A percentile compares a stretch with the other conserved stretches of the same genome.
phyloP scores from a whole-genome alignment of 106 monocot genomes.

The Allium cepa region DNA sequence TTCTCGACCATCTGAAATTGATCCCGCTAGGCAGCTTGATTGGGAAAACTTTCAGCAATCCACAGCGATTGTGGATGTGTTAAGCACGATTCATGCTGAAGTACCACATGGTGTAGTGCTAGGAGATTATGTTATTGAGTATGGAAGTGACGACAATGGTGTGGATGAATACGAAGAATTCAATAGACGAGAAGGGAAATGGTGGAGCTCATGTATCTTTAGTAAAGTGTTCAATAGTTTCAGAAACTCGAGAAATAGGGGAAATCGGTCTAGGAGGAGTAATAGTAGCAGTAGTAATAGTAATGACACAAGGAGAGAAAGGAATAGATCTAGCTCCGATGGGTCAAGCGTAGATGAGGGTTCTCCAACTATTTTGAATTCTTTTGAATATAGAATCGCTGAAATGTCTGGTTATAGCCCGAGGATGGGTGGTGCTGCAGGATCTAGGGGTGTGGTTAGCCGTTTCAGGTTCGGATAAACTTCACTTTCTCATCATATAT shows the following conservation, averaged over 20 bases:
- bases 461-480: constrained; percentile 18
- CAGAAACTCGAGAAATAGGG: constrained; percentile 32
- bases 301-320: constrained; percentile 6
- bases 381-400: constrained; percentile 26
- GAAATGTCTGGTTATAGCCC: constrained; percentile 32
- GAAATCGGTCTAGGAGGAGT: constrained; percentile 9
- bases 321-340: constrained; percentile 2
- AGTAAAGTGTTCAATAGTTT: constrained; percentile 32
- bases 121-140: constrained; percentile 83
- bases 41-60: constrained; percentile 79
- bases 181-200: constrained; percentile 17
- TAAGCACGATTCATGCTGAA: constrained; percentile 66
- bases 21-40: constrained; percentile 46
- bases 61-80: constrained; percentile 58
- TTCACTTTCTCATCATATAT: too few relatives aligned
- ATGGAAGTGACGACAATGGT: constrained; percentile 38
- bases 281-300: not conserved
- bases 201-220: constrained; percentile 54
- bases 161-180: constrained; percentile 48
- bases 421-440: constrained; percentile 4
- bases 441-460: constrained; percentile 7
- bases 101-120: constrained; percentile 65
- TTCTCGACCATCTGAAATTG: constrained; percentile 55
- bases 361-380: constrained; percentile 19
- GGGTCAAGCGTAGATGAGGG: constrained; percentile 23